Conservation (phyloP, 2,329 filamentous ascomycete species). For the Didymosphaeria variabile region DNA sequence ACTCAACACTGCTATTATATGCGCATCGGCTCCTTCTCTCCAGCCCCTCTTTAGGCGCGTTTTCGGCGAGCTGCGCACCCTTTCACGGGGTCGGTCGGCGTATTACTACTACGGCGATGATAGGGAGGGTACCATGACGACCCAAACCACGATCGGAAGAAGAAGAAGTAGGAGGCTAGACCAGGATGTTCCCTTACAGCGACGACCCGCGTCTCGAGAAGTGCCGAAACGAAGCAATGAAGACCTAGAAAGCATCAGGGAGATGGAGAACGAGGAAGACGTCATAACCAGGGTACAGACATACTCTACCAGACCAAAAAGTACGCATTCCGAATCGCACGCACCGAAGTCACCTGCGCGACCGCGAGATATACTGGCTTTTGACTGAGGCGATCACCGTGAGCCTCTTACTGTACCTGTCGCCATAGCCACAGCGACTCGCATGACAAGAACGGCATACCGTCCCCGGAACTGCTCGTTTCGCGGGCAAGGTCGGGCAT, state of each 20-base stretch:
- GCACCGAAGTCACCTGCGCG: conserved; percentile 22
- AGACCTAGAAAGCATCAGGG: conserved; percentile 12
- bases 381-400: conserved; percentile 15
- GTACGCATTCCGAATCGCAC: conserved; percentile 14
- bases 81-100: conserved; percentile 17
- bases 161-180: conserved; percentile 6
- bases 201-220: conserved; percentile 14
- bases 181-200: conserved; percentile 8
- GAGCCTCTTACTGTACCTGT: neutral
- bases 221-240: conserved; percentile 10
- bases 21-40: conserved; percentile 33
- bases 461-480: neutral
- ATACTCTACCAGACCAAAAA: conserved; percentile 15
- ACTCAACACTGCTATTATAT: conserved; percentile 38
- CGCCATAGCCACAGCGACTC: neutral
- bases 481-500: neutral
- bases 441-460: neutral
- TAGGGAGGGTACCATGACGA: conserved; percentile 12
- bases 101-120: conserved; percentile 30
- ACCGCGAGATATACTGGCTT: conserved; percentile 22
- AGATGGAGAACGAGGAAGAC: conserved; percentile 19
- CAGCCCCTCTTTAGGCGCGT: conserved; percentile 31
- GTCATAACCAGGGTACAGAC: conserved; percentile 15
- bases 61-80: conserved; percentile 23
- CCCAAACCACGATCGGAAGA: conserved; percentile 14